Conservation (phyloP, 225 moss, liverwort and hornwort genomes). For the Asterella californica region DNA sequence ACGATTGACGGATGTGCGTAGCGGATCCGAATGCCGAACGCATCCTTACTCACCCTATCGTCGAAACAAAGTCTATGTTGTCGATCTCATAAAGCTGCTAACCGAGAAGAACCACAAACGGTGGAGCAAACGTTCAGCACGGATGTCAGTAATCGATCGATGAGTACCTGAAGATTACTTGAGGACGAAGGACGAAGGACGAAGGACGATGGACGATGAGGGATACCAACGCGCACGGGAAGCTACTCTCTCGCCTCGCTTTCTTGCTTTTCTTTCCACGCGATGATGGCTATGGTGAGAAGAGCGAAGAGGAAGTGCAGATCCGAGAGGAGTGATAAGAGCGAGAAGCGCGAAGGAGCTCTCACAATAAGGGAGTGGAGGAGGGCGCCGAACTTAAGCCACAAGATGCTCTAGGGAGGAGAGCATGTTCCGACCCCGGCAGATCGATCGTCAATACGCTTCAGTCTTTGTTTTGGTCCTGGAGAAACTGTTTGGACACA, state of each 20-base stretch:
- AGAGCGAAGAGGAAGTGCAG: conserved; percentile 6
- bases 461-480: too few species aligned
- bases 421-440: too few species aligned
- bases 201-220: not conserved
- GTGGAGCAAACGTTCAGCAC: not conserved
- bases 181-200: too few species aligned
- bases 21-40: not conserved
- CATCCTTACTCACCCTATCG: not conserved
- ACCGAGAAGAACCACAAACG: not conserved
- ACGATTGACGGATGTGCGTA: not conserved
- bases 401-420: too few species aligned
- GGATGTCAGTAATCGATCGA: not conserved
- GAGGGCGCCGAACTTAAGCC: not conserved
- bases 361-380: conserved; percentile 7
- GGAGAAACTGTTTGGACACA: too few species aligned
- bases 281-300: not conserved
- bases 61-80: not conserved
- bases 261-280: not conserved
- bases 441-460: too few species aligned
- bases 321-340: conserved; percentile 10
- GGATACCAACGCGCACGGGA: not conserved
- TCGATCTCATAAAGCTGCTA: not conserved
- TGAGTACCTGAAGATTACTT: not conserved
- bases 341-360: conserved; percentile 6
- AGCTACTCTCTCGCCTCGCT: not conserved